Evolutionary conservation across 306 rosid species (phyloP), one percentile per base, ranked within the genome.

Genomic region (Corylus americana): DNA sequence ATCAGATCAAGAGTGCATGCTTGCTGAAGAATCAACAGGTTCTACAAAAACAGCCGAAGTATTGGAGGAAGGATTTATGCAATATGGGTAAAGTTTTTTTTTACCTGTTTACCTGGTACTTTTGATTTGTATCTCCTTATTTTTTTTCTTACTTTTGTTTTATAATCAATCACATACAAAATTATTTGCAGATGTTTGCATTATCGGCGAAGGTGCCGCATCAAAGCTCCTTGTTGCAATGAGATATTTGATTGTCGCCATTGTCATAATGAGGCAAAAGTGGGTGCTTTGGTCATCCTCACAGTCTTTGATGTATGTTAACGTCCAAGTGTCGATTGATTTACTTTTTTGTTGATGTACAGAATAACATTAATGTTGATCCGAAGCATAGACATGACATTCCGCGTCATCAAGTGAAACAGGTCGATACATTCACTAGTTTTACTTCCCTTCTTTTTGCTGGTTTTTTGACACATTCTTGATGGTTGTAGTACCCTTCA

Each of bases 151-250:
- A 17, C 20, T 5, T 73, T 27, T 37, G 42, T 14, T 54, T 80
- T 25, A 59, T 11, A 59, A 0, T 59, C 5, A 59, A 22, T 10
- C 4, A 4, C 29, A 3, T 25, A 29, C 37, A 22, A 22, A 11
- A 59, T 73, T 47, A 45, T 29, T 55, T 81, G 74, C 92, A 92
- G 97, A 61, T 94, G 97, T 85, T 77, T 79, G 55, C 98, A 92
- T 84, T 94, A 92, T 74, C 75, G 82, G 61, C 86, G 94, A 66
- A 85, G 98, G 50, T 94, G 97, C 55, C 83, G 83, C 7, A 87
- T 94, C 66, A 86, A 89, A 78, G 97, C 98, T 51, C 98, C 98
- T 54, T 94, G 98, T 78, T 94, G 98, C 87, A 81, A 91, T 87
- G 98, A 91, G 78, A 74, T 91, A 70, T 88, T 91, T 78, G 85